Evolutionary conservation across 2,329 filamentous ascomycete species (phyloP), one percentile per base, ranked within the genome.

Genomic region (Leptographium procerum): DNA sequence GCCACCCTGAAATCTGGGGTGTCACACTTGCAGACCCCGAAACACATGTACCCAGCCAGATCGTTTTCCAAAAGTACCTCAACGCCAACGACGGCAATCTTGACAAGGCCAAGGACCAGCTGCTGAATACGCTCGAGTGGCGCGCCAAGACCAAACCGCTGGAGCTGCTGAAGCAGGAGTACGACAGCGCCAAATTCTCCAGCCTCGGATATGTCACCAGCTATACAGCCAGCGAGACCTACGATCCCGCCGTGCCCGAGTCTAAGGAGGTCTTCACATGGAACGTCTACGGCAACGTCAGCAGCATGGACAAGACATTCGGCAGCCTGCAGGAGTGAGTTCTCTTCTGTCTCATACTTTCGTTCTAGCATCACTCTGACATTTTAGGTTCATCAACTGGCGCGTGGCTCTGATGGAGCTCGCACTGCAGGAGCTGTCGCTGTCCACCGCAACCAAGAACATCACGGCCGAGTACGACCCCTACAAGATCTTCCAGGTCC

Each of bases 61-160:
- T 96, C 65, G 82, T 96, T 56, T 78, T 96, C 54, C 90, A 95
- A 70, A 97, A 96, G 76, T 96, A 91, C 74, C 82, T 97, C 58
- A 89, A 91, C 65, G 92, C 91, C 69, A 96, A 96, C 70, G 84
- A 85, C 61, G 85, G 86, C 61, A 85, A 95, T 67, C 70, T 89
- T 8, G 76, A 77, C 57, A 85, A 85, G 68, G 89, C 91, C 19
- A 84, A 86, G 68, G 82, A 86, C 58, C 91, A 96, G 75, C 82
- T 97, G 51, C 77, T 75, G 60, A 84, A 86, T 66, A 91, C 91
- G 1, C 78, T 96, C 48, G 80, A 87, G 64, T 96, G 91, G 90
- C 84, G 92, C 61, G 88, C 87, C 72, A 77, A 86, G 68, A 84
- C 84, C 67, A 79, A 92, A 64, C 90, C 91, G 0, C 69, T 83